phyloP scores from a whole-genome alignment of 2,329 filamentous ascomycete species.

The Ceratocystis colombiana region DNA sequence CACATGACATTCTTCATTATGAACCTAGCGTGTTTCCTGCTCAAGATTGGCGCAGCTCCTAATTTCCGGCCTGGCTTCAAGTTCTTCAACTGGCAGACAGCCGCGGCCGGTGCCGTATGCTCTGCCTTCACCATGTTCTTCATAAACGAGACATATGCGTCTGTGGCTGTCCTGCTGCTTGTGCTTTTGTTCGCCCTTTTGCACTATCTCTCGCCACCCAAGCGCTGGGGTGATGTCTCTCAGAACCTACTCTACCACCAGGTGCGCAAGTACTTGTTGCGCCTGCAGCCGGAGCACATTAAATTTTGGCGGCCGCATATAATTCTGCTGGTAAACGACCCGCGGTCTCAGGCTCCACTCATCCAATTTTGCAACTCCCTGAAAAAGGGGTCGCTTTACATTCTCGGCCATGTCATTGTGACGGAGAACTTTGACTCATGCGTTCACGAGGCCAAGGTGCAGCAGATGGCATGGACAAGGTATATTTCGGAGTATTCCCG shows the following conservation, averaged over 20 bases:
- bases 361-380: slow-evolving; percentile 87
- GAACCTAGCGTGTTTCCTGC: slow-evolving; percentile 74
- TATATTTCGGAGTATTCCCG: slow-evolving; percentile 72
- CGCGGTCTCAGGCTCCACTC: slow-evolving; percentile 67
- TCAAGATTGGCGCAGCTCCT: slow-evolving; percentile 78
- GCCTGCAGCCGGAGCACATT: slow-evolving; percentile 78
- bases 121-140: slow-evolving; percentile 83
- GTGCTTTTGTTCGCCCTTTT: slow-evolving; percentile 73
- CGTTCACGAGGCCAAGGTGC: slow-evolving; percentile 68
- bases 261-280: slow-evolving; percentile 74
- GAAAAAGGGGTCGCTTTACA: slow-evolving; percentile 78
- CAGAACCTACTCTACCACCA: slow-evolving; percentile 80
- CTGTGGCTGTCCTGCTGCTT: slow-evolving; percentile 61
- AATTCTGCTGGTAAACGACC: slow-evolving; percentile 71
- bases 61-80: slow-evolving; percentile 84
- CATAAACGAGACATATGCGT: slow-evolving; percentile 71
- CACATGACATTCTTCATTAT: slow-evolving; percentile 88
- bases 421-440: slow-evolving; percentile 69
- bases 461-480: slow-evolving; percentile 74
- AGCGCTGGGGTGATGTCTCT: slow-evolving; percentile 82
- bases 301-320: slow-evolving; percentile 92
- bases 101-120: slow-evolving; percentile 60
- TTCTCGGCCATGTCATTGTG: slow-evolving; percentile 79
- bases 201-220: slow-evolving; percentile 75
- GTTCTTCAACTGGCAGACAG: slow-evolving; percentile 81